Evolutionary conservation across 805 yeast genomes (phyloP).

Genomic region (Kuraishia molischiana): DNA sequence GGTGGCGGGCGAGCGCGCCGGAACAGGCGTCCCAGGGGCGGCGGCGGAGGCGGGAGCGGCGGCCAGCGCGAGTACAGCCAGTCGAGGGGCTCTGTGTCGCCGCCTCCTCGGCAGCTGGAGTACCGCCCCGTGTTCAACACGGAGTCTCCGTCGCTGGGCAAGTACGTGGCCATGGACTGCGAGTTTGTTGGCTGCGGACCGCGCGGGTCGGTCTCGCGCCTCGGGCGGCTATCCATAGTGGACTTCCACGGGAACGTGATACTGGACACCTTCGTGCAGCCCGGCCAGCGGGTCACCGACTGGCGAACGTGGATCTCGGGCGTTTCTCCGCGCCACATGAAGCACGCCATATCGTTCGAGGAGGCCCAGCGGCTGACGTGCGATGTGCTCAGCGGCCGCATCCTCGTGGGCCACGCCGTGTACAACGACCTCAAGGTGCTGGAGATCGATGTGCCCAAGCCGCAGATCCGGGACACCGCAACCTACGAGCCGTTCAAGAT

Average conservation of each 20-base stretch:
- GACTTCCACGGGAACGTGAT: constrained; percentile 69
- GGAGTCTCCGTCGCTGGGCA: constrained; percentile 33
- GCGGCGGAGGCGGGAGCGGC: no score
- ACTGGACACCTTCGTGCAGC: constrained; percentile 68
- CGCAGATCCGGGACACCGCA: constrained; percentile 66
- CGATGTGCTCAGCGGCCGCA: constrained; percentile 39
- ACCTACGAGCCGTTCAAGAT: constrained; percentile 46
- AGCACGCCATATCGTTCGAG: constrained; percentile 52
- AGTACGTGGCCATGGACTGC: constrained; percentile 78
- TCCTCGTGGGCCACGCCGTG: constrained; percentile 80
- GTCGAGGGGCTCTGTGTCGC: no score
- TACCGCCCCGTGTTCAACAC: neutral
- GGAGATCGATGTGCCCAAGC: constrained; percentile 55
- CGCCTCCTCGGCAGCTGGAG: no score
- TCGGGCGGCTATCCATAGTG: constrained; percentile 84
- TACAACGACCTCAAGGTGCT: constrained; percentile 69
- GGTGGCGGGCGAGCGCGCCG: no score
- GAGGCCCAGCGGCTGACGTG: constrained; percentile 54
- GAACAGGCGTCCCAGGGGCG: no score
- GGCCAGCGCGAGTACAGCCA: no score
- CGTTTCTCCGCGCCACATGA: constrained; percentile 60
- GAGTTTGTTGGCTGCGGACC: constrained; percentile 90
- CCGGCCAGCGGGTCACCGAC: constrained; percentile 68
- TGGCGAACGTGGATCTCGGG: constrained; percentile 96
- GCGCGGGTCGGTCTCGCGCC: constrained; percentile 56